These are phyloP conservation scores for Cyberlindnera japonica DNA, from an alignment of 805 yeast genomes.

Conservation along the genomic window DNA sequence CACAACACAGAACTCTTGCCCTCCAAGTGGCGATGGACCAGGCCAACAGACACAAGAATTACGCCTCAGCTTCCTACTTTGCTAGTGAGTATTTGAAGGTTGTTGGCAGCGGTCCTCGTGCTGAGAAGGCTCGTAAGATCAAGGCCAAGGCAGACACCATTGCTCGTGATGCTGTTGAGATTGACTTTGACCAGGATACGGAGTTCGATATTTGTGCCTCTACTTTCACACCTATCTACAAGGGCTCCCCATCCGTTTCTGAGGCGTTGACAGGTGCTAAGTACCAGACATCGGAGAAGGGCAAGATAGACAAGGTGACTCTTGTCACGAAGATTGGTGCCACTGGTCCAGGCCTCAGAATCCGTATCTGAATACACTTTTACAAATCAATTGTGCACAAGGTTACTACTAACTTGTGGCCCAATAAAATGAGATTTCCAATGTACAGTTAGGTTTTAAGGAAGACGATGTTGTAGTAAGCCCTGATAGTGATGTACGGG, in stretches of 20 bases:
- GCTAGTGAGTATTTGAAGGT: constrained; percentile 79
- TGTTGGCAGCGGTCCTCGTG: constrained; percentile 69
- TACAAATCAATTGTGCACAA: not conserved
- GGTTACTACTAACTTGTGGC: too few species aligned
- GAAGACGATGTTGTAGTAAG: too few species aligned
- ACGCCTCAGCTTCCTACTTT: constrained; percentile 82
- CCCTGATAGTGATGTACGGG: too few species aligned
- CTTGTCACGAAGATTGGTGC: constrained; percentile 79
- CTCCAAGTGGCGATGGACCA: constrained; percentile 94
- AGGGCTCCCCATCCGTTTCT: constrained; percentile 58
- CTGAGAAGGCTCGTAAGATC: constrained; percentile 83
- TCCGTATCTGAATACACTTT: constrained; percentile 19
- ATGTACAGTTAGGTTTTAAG: not conserved
- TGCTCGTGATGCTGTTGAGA: constrained; percentile 82
- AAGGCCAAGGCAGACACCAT: constrained; percentile 75
- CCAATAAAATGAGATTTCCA: not conserved
- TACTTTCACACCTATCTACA: constrained; percentile 84
- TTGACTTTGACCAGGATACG: constrained; percentile 90
- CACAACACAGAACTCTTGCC: constrained; percentile 82
- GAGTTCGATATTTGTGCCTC: constrained; percentile 88
- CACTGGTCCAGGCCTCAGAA: constrained; percentile 84
- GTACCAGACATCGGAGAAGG: constrained; percentile 75
- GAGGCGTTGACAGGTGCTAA: constrained; percentile 91
- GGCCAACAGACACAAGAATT: constrained; percentile 85
- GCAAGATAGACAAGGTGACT: constrained; percentile 74